Base-by-base conservation (phyloP, 306 rosid genomes). In the Ceratonia siliqua region DNA sequence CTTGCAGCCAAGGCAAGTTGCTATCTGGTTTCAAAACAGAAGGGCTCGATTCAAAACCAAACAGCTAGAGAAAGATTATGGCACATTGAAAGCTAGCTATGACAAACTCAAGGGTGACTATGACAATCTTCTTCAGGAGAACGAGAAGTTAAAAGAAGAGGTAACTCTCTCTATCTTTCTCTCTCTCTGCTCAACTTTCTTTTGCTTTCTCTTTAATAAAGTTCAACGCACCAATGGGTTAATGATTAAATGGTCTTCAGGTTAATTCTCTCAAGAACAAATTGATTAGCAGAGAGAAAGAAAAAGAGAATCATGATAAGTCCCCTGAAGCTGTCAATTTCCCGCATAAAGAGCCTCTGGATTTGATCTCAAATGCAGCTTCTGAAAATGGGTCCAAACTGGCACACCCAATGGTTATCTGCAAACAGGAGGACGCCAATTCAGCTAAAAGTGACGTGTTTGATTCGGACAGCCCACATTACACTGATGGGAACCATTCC, bases 1-100 rank as follows among this genome's bases (percentile, higher is more conserved):
- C 0, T 81, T 94, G 84, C 90, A 82, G 82, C 96, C 98, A 43
- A 89, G 98, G 65, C 98, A 94, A 90, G 94, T 94, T 6, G 96
- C 98, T 9, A 89, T 94, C 45, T 94, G 98, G 98, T 94, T 94
- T 52, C 98, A 94, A 76, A 94, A 91, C 82, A 78, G 97, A 56
- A 81, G 97, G 35, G 97, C 95, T 41, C 85, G 96, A 24, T 86
- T 74, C 54, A 92, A 94, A 76, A 87, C 89, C 30, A 94, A 94
- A 33, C 97, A 83, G 62, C 76, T 91, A 4, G 92, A 86, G 7
- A 85, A 68, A 72, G 97, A 89, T 30, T 86, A 81, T 21, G 88
- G 39, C 38, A 67, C 77, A 1, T 78, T 91, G 80, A 85, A 82
- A 61, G 58, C 84, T 58, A 68, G 84, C 71, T 87, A 25, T 72